phyloP scores from a whole-genome alignment of 306 rosid genomes.

The Vigna hirtella region DNA sequence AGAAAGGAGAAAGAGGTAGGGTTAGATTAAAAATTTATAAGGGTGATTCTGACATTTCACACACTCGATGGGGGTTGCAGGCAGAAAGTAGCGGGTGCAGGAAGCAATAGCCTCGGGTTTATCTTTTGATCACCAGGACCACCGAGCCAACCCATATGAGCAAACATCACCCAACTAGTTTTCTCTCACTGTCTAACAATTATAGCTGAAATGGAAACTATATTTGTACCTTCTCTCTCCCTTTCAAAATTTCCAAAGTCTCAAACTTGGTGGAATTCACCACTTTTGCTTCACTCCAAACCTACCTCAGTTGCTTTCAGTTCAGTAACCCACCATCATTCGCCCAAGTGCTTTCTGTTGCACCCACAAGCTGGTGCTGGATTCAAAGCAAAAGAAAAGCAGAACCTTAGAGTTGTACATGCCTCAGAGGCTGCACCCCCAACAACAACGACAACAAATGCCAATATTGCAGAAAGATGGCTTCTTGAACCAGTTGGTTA shows the following conservation, averaged over 20 bases:
- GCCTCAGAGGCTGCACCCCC: slow-evolving; percentile 56
- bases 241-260: slow-evolving; percentile 50
- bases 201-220: slow-evolving; percentile 60
- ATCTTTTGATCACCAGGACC: not conserved
- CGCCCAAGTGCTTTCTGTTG: slow-evolving; percentile 50
- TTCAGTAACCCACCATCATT: slow-evolving; percentile 43
- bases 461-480: slow-evolving; percentile 63
- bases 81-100: too few relatives aligned
- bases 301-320: slow-evolving; percentile 46
- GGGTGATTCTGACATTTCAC: too few relatives aligned
- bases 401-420: slow-evolving; percentile 40
- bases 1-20: too few relatives aligned
- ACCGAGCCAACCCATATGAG: slow-evolving; percentile 2
- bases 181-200: not conserved
- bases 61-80: too few relatives aligned
- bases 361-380: slow-evolving; percentile 38
- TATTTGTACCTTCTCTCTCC: slow-evolving; percentile 50
- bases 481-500: slow-evolving; percentile 88
- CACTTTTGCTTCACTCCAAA: slow-evolving; percentile 42
- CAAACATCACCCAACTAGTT: not conserved
- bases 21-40: too few relatives aligned
- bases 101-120: not conserved
- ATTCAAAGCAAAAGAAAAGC: slow-evolving; percentile 40
- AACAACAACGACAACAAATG: slow-evolving; percentile 6
- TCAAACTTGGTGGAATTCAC: slow-evolving; percentile 37